phyloP scores from a whole-genome alignment of 208 protist species.

The Trypanosomatidae sp. region DNA sequence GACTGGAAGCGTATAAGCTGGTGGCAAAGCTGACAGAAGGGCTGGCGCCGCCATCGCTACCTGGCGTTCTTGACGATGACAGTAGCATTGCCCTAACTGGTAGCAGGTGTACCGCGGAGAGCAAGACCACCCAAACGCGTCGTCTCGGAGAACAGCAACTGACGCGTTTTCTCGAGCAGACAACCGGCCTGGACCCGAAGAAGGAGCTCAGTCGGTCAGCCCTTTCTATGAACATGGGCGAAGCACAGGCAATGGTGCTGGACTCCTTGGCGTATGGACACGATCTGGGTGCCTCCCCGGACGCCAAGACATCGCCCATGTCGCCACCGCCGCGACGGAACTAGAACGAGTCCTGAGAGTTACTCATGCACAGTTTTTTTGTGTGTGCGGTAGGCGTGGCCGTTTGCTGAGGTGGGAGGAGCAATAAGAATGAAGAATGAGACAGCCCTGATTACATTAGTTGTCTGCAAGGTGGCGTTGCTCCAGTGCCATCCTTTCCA shows the following conservation, averaged over 20 bases:
- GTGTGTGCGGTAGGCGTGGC: neutral
- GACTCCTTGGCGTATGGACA: conserved; percentile 27
- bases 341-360: neutral
- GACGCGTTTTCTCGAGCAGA: conserved; percentile 56
- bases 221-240: conserved; percentile 35
- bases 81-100: conserved; percentile 3
- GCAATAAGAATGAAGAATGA: neutral
- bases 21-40: conserved; percentile 56
- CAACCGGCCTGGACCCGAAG: conserved; percentile 51
- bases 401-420: neutral
- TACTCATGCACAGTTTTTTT: neutral
- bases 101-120: conserved; percentile 9
- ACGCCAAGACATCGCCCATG: conserved; percentile 12
- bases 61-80: conserved; percentile 36
- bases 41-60: conserved; percentile 30
- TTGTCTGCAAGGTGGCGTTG: neutral
- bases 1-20: conserved; percentile 52
- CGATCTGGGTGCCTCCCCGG: conserved; percentile 26
- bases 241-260: conserved; percentile 51
- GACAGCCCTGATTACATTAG: neutral
- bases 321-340: conserved; percentile 11
- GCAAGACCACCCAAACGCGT: conserved; percentile 20
- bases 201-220: conserved; percentile 25
- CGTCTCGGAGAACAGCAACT: conserved; percentile 35
- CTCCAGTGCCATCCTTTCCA: neutral